Evolutionary conservation across 441 rosid species (phyloP), one percentile per base, ranked within the genome.

Genomic region (Pelargonium cotyledonis): DNA sequence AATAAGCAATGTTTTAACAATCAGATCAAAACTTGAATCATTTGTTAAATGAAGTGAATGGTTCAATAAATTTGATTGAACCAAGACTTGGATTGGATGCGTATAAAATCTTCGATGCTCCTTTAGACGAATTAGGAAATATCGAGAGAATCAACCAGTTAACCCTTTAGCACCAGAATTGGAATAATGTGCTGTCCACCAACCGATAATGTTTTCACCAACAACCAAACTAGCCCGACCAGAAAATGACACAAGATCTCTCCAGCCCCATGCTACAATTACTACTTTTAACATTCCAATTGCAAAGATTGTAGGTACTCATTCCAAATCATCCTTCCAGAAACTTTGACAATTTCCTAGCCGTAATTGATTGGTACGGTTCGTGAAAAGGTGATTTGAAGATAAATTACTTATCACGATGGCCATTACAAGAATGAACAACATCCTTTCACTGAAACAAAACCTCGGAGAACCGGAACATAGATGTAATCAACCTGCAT

Each of bases 401-500:
- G 49, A 61, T 15, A 18, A 61, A 18, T 41, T 6, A 62, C 64
- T 47, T 29, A 51, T 68, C 66, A 75, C 12, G 57, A n/a, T 6
- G 65, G 29, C 38, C 57, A 7, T 65, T 73, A 61, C 68, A 64
- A n/a, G 63, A 31, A 66, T 9, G 60, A 12, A 53, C 60, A 53
- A 53, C 60, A 16, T 8, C 49, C 53, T 23, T 53, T 18, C 70
- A 65, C 49, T 6, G 5, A 29, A 46, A 63, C 55, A 23, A 7
- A 4, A 65, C 19, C 72, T 47, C 67, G 51, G 23, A 63, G 44
- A 51, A 9, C 11, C 62, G 49, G 47, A 66, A 65, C 55, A 65
- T 23, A 70, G 57, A 65, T 15, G 68, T 15, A 70, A 26, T 23
- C 55, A 47, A 57, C 68, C 53, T 35, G 68, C 71, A 70, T 41